Base-by-base conservation (phyloP, 805 yeast species). In the Saccharomycopsis fodiens region DNA sequence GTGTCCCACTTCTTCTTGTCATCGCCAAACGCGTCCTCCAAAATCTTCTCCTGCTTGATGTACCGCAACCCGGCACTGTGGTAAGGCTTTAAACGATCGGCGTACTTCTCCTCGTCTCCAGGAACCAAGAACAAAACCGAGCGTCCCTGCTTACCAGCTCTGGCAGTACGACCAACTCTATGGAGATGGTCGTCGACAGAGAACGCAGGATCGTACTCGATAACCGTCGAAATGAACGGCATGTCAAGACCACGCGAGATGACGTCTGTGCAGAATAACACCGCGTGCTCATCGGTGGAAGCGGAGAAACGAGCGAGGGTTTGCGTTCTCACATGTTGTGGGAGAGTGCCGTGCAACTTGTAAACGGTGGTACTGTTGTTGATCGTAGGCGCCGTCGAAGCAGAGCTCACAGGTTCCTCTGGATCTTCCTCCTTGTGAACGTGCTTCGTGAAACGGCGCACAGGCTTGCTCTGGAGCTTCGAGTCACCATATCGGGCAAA, bases 221-320 rank as follows among this genome's bases (percentile, higher is more conserved):
- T 71, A 27, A 93, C 96, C 40, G 82, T 77, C 38, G 93, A 76
- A 48, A 93, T 86, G 42, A 78, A 73, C 2, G 96, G 95, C 46
- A 93, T 67, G 69, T 93, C 99, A 52, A 93, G 71, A 52, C 99
- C 99, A 66, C 99, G 79, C 29, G 97, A 81, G 0, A 97, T 98
- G 51, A 93, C 97, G 72, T 93, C 99, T 0, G 99, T 93, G 70
- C 97, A 91, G 55, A 93, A 76, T 57, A 93, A 69, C 17, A 93
- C 71, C 2, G 82, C 72, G 56, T 80, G 80, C 34, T 66, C 67
- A 37, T 56, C 59, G 41, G 58, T 62, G 55, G 61, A 60, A 13
- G 50, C 49, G 3, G 67, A 50, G 63, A 85, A 87, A 36, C 76
- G 73, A 17, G 72, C 72, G 47, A 88, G 69, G 0, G 97, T 89